Percentiles rank a stretch among this genome's conserved stretches.
These are phyloP conservation scores for Agarophyton chilense DNA, from an alignment of 23 red algal genomes.

Conservation along the genomic window DNA sequence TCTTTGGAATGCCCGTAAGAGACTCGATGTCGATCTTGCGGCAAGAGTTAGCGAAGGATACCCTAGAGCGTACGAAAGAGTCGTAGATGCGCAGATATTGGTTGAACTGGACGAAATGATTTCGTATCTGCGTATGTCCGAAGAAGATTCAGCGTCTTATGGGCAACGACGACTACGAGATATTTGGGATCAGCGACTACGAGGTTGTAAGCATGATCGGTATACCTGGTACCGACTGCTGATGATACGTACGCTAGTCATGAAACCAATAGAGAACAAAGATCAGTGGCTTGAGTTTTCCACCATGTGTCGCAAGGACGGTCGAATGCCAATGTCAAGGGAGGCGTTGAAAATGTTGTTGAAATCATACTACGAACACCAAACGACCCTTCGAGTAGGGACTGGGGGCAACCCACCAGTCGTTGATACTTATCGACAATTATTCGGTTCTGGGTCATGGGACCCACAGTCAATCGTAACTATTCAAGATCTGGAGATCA, in stretches of 20 bases:
- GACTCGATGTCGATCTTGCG: constrained; percentile 80
- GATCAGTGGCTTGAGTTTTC: constrained; percentile 88
- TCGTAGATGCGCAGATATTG: constrained; percentile 85
- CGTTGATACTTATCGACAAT: neutral
- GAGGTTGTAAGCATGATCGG: constrained; percentile 78
- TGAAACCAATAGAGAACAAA: constrained; percentile 80
- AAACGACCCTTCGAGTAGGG: neutral
- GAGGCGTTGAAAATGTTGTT: constrained; percentile 82
- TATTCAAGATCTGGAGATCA: constrained; percentile 56
- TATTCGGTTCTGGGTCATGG: constrained; percentile 18
- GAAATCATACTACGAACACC: constrained; percentile 18
- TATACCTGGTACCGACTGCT: constrained; percentile 90
- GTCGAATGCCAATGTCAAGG: constrained; percentile 82
- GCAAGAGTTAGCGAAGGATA: constrained; percentile 95
- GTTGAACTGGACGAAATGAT: constrained; percentile 94
- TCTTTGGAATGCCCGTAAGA: constrained; percentile 63
- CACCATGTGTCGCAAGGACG: constrained; percentile 76
- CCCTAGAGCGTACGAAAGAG: constrained; percentile 88
- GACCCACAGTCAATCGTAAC: constrained; percentile 14
- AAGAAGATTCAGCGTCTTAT: constrained; percentile 21
- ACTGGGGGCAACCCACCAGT: neutral
- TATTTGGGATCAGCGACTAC: constrained; percentile 83
- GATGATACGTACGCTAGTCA: constrained; percentile 84
- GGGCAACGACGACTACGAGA: constrained; percentile 55
- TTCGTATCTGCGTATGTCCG: constrained; percentile 48